phyloP scores from a whole-genome alignment of 1,139 yeast species.

The Pichia inconspicua region DNA sequence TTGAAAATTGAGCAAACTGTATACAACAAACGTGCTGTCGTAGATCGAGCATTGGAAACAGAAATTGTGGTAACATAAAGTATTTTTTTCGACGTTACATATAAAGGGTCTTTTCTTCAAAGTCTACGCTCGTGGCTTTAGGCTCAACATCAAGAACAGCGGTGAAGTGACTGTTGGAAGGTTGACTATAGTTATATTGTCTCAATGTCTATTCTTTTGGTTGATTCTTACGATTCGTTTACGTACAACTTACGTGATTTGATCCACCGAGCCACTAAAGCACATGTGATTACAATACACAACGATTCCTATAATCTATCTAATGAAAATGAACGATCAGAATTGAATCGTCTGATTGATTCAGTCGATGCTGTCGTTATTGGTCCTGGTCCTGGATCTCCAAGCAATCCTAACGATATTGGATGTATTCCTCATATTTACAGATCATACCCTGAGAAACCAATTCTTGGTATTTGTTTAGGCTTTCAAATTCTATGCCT shows the following conservation, averaged over 20 bases:
- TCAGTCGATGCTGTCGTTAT: constrained; percentile 72
- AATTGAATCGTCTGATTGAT: constrained; percentile 31
- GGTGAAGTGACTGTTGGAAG: not conserved
- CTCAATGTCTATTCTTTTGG: constrained; percentile 46
- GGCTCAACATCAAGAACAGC: too few species aligned
- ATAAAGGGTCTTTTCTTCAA: too few species aligned
- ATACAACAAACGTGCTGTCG: too few species aligned
- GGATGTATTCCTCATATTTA: constrained; percentile 64
- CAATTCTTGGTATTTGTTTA: constrained; percentile 84
- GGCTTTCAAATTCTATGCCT: constrained; percentile 84
- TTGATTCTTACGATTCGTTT: constrained; percentile 94
- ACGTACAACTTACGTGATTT: constrained; percentile 71
- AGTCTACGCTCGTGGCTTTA: too few species aligned
- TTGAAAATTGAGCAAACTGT: too few species aligned
- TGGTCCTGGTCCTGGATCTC: constrained; percentile 98
- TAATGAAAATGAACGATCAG: constrained; percentile 25
- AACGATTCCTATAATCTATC: constrained; percentile 56
- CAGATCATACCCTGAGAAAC: constrained; percentile 36
- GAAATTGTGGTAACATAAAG: too few species aligned
- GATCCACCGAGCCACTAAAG: constrained; percentile 46
- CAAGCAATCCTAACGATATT: constrained; percentile 52
- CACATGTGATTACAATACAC: constrained; percentile 56
- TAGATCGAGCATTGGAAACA: too few species aligned
- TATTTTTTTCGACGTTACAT: too few species aligned
- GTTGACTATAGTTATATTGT: too few species aligned